Percentiles rank a stretch among this genome's conserved stretches.
These are phyloP conservation scores for Kodamaea derodonti DNA, from an alignment of 1,139 yeast species.

Conservation along the genomic window DNA sequence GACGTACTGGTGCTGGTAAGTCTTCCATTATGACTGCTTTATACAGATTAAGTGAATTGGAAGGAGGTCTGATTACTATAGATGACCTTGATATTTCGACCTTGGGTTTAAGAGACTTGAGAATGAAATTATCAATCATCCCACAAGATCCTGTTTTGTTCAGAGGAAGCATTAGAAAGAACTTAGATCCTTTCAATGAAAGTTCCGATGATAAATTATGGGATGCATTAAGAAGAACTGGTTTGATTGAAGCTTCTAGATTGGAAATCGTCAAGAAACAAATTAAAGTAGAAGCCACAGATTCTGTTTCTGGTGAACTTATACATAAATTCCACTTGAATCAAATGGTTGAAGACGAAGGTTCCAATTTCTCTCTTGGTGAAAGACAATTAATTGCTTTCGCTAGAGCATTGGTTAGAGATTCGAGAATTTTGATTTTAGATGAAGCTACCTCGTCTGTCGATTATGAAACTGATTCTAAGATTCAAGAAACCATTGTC, in stretches of 20 bases:
- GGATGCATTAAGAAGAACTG: slow-evolving; percentile 54
- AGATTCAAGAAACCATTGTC: slow-evolving; percentile 62
- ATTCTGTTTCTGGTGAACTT: slow-evolving; percentile 15
- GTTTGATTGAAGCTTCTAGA: slow-evolving; percentile 47
- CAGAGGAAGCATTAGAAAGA: slow-evolving; percentile 61
- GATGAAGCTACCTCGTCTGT: slow-evolving; percentile 87
- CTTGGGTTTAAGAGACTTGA: slow-evolving; percentile 53
- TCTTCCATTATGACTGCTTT: slow-evolving; percentile 65
- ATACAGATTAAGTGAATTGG: slow-evolving; percentile 56
- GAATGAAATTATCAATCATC: slow-evolving; percentile 63
- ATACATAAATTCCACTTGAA: slow-evolving; percentile 63
- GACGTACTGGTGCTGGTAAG: slow-evolving; percentile 81
- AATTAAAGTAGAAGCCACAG: slow-evolving; percentile 10
- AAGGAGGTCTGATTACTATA: slow-evolving; percentile 48
- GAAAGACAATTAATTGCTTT: slow-evolving; percentile 73
- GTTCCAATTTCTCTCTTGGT: slow-evolving; percentile 71
- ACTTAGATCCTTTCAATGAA: slow-evolving; percentile 61
- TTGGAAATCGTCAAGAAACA: slow-evolving; percentile 23
- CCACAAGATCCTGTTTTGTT: slow-evolving; percentile 80
- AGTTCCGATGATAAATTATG: slow-evolving; percentile 50
- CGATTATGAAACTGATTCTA: slow-evolving; percentile 72
- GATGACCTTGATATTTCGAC: slow-evolving; percentile 59
- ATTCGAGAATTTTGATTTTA: slow-evolving; percentile 60
- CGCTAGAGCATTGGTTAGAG: slow-evolving; percentile 74
- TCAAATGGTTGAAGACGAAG: slow-evolving; percentile 67